A percentile compares a stretch with the other conserved stretches of the same genome.
Conservation (phyloP, 345 rosid species). For the Salix brachista region DNA sequence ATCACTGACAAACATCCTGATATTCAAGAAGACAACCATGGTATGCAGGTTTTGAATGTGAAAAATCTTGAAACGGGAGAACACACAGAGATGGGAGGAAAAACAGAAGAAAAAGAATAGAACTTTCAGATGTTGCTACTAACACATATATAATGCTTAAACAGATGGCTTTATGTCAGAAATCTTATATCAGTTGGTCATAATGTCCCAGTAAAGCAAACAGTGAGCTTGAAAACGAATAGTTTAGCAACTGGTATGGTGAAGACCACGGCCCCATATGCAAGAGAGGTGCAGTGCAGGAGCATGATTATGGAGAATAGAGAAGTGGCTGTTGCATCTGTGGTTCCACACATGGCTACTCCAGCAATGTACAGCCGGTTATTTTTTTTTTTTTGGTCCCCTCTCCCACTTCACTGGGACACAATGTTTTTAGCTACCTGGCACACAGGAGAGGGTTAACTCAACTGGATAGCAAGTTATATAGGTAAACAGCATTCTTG, state of each 20-base stretch:
- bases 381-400: no score
- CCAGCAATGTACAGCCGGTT: neutral
- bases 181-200: neutral
- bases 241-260: neutral
- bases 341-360: neutral
- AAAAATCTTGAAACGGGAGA: neutral
- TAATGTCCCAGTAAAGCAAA: neutral
- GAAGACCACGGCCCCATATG: neutral
- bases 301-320: neutral
- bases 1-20: neutral
- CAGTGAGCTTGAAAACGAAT: neutral
- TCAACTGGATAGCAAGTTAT: no score
- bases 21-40: neutral
- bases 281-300: neutral
- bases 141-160: neutral
- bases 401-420: neutral
- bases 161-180: neutral
- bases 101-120: neutral
- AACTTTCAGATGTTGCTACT: neutral
- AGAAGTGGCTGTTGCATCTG: neutral
- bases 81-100: neutral
- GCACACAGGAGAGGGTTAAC: no score
- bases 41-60: neutral
- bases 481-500: no score
- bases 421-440: neutral